Conservation (phyloP, 495 filamentous ascomycete genomes). For the Umbilicaria muhlenbergii region DNA sequence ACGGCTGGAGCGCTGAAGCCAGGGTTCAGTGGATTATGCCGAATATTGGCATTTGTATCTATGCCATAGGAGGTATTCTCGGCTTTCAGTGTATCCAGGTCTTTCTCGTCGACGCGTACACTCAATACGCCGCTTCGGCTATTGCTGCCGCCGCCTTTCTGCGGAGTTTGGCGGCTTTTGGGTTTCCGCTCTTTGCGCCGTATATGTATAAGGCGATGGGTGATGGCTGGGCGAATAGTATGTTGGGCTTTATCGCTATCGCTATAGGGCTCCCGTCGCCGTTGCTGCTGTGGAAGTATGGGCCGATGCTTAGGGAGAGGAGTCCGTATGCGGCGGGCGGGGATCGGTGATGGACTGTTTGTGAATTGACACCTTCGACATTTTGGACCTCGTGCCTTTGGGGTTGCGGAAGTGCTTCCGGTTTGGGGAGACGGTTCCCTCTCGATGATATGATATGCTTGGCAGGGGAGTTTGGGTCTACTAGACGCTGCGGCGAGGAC, state of each 20-base stretch:
- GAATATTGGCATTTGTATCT: slow-evolving; percentile 29
- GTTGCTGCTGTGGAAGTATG: slow-evolving; percentile 36
- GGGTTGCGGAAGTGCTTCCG: no score
- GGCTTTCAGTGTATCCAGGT: slow-evolving; percentile 37
- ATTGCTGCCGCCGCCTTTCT: slow-evolving; percentile 34
- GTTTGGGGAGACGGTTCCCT: no score
- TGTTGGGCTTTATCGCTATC: slow-evolving; percentile 32
- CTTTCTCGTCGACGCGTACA: slow-evolving; percentile 42
- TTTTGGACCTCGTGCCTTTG: no score
- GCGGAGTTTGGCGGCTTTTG: slow-evolving; percentile 34
- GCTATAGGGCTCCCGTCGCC: slow-evolving; percentile 35
- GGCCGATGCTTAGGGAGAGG: slow-evolving; percentile 26
- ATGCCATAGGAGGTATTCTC: slow-evolving; percentile 37
- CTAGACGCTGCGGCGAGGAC: no score
- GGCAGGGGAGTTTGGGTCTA: no score
- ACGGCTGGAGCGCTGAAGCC: slow-evolving; percentile 38
- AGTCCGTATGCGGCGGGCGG: slow-evolving; percentile 24
- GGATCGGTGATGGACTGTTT: no score
- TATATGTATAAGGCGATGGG: slow-evolving; percentile 35
- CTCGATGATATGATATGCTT: no score
- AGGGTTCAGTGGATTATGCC: slow-evolving; percentile 39
- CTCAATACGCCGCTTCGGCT: slow-evolving; percentile 26
- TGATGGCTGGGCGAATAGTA: slow-evolving; percentile 39
- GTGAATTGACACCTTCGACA: no score
- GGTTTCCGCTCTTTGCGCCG: slow-evolving; percentile 26